These are phyloP conservation scores for Alternaria angustiovoidea DNA, from an alignment of 2,329 filamentous ascomycete species.

Conservation along the genomic window DNA sequence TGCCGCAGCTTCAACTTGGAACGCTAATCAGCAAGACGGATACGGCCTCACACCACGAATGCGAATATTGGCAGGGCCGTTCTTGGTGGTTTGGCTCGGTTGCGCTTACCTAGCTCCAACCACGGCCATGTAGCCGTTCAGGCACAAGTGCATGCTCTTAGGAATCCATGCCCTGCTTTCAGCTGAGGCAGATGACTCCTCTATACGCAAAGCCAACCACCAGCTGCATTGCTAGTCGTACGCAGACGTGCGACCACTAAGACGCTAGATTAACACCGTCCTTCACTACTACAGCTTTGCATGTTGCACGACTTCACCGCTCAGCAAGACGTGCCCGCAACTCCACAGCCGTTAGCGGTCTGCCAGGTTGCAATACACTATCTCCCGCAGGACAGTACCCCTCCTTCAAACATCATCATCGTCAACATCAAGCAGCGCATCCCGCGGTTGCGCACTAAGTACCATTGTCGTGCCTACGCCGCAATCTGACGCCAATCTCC, in stretches of 20 bases:
- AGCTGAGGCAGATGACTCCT: constrained; percentile 19
- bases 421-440: constrained; percentile 14
- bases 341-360: constrained; percentile 8
- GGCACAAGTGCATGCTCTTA: constrained; percentile 4
- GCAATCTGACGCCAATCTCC: constrained; percentile 5
- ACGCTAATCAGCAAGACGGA: constrained; percentile 1
- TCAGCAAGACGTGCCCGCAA: constrained; percentile 7
- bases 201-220: constrained; percentile 12
- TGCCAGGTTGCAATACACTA: not conserved
- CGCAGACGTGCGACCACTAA: constrained; percentile 1
- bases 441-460: constrained; percentile 18
- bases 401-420: not conserved
- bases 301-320: constrained; percentile 24
- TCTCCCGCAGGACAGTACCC: constrained; percentile 12
- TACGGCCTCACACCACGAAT: constrained; percentile 17
- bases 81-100: constrained; percentile 8
- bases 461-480: constrained; percentile 8
- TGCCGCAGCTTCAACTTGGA: constrained; percentile 6
- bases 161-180: constrained; percentile 8
- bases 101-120: constrained; percentile 11
- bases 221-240: constrained; percentile 7
- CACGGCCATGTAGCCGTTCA: constrained; percentile 5
- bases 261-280: constrained; percentile 3
- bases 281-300: not conserved
- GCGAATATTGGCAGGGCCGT: constrained; percentile 17